These are phyloP conservation scores for Haberlea rhodopensis DNA, from an alignment of 257 asterid species.

Conservation along the genomic window DNA sequence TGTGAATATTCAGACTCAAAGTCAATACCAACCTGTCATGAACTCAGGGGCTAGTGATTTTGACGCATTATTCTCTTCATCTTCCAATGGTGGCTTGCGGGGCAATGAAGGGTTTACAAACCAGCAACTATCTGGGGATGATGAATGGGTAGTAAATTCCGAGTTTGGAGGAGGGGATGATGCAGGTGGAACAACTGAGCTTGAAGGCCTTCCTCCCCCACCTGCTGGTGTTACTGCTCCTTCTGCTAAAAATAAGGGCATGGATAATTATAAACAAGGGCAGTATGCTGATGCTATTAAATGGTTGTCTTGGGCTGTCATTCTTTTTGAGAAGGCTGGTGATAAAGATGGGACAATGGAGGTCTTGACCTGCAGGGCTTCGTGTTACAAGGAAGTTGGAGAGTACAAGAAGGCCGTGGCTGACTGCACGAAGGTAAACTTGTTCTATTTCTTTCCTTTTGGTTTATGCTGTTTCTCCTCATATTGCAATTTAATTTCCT, in stretches of 20 bases:
- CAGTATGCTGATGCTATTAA: constrained; percentile 94
- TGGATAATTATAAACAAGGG: constrained; percentile 76
- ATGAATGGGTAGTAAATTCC: constrained; percentile 63
- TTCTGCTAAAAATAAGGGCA: constrained; percentile 62
- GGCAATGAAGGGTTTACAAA: constrained; percentile 20
- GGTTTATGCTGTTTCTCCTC: background rate
- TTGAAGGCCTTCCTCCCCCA: constrained; percentile 95
- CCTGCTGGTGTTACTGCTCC: constrained; percentile 72
- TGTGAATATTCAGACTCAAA: constrained; percentile 25
- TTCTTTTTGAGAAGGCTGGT: constrained; percentile 71
- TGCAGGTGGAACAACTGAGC: constrained; percentile 62
- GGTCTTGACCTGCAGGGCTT: constrained; percentile 68
- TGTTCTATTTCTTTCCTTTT: background rate
- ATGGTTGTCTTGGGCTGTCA: constrained; percentile 70
- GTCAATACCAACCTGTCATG: constrained; percentile 37
- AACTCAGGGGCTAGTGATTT: constrained; percentile 41
- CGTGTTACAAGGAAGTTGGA: constrained; percentile 97
- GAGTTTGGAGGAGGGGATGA: constrained; percentile 45
- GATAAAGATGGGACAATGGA: constrained; percentile 41
- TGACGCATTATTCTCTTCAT: constrained; percentile 33
- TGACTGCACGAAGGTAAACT: constrained; percentile 85
- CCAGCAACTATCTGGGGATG: constrained; percentile 41
- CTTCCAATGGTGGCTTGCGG: constrained; percentile 20
- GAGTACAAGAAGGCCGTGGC: constrained; percentile 99
- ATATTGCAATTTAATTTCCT: constrained; percentile 9